Evolutionary conservation across 805 yeast species (phyloP), one percentile per base, ranked within the genome.

Genomic region (Danielia oregonensis): DNA sequence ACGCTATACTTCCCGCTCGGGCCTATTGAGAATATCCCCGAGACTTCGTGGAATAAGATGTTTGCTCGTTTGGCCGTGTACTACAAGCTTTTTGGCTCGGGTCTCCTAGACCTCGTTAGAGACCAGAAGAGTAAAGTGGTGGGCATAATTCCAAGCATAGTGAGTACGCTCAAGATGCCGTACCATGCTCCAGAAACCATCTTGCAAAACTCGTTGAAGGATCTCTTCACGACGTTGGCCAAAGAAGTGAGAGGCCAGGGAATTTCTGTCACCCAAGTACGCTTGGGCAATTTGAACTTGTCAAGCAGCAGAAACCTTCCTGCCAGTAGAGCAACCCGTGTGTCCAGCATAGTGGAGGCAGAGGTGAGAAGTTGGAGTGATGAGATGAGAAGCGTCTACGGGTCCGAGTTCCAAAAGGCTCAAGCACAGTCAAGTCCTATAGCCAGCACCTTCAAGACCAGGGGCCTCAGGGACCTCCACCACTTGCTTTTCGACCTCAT

Each of bases 1-100:
- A 84, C 78, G 46, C 68, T 80, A 37, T 76, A 69, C 48, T 80
- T 75, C 57, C 84, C 86, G 4, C 57, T 76, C 3, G 88, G 87
- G 0, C 86, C 86, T 0, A 62, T 80, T 14, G 86, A 82, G 44
- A 65, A 73, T 29, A 58, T 77, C n/a, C 48, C 72, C 8, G 52
- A 67, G 10, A 57, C 62, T 9, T 65, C 73, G n/a, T 78, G 86
- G 86, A 63, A 63, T 3, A 59, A 65, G 15, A 40, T 80, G 17
- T 60, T 65, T 40, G 66, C 72, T 11, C 65, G 77, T 33, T 44
- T 76, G 2, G 47, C 70, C 19, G 56, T 73, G 6, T 77, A 81
- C 21, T 49, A 78, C 30, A 70, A 69, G 29, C 53, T 82, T 17
- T 57, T 82, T 22, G 62, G 74, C 3, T 69, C 69, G 26, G 86